Evolutionary conservation across 2,329 filamentous ascomycete genomes (phyloP).

Genomic region (Colletotrichum shisoi): DNA sequence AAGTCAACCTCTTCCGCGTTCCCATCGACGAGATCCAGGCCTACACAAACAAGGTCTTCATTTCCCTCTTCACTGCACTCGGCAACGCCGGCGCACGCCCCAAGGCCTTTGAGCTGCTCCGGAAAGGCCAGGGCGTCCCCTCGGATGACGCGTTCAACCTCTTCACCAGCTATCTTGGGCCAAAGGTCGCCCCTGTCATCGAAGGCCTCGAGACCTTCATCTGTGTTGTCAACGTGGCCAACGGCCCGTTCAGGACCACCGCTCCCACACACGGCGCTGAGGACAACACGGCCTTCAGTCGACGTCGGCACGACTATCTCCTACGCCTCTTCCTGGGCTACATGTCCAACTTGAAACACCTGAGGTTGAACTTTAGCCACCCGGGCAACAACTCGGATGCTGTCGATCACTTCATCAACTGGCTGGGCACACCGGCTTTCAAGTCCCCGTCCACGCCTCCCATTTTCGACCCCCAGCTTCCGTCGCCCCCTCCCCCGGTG

Average conservation of each 20-base stretch:
- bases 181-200: conserved; percentile 53
- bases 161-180: conserved; percentile 49
- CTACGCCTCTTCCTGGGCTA: conserved; percentile 52
- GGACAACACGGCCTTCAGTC: not conserved
- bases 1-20: conserved; percentile 40
- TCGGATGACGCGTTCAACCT: conserved; percentile 57
- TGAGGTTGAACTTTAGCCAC: conserved; percentile 61
- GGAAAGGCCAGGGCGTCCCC: conserved; percentile 48
- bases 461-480: conserved; percentile 17
- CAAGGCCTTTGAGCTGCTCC: conserved; percentile 58
- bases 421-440: conserved; percentile 46
- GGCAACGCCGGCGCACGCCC: conserved; percentile 51
- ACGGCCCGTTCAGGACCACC: not conserved
- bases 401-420: conserved; percentile 49
- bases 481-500: conserved; percentile 42
- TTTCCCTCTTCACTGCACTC: conserved; percentile 53
- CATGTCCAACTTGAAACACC: conserved; percentile 56
- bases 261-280: not conserved
- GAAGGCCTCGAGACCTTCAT: conserved; percentile 56
- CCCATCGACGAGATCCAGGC: conserved; percentile 6
- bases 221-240: conserved; percentile 44
- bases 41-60: conserved; percentile 51
- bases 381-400: conserved; percentile 14
- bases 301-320: conserved; percentile 34
- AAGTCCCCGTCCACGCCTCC: not conserved